Percentiles rank a stretch among this genome's conserved stretches.
phyloP scores from a whole-genome alignment of 129 eudicot genomes.

The Flaveria robusta region DNA sequence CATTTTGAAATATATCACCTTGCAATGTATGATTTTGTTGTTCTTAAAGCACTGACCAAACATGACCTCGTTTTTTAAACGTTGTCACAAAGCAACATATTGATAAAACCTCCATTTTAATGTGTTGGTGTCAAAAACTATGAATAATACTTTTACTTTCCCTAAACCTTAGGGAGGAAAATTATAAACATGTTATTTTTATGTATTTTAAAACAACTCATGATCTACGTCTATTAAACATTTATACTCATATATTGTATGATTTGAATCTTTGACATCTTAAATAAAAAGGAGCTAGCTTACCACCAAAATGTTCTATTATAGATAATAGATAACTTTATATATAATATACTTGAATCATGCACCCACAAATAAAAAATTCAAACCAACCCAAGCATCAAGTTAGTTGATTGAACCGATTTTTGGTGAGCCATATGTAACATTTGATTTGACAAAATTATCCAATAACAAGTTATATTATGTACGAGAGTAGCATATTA shows the following conservation, averaged over 20 bases:
- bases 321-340: too few species aligned
- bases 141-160: constrained; percentile 6
- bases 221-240: too few species aligned
- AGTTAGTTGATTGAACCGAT: constrained; percentile 16
- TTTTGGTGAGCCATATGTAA: constrained; percentile 29
- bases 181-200: constrained; percentile 1
- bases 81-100: not conserved
- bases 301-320: too few species aligned
- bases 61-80: not conserved
- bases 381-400: constrained; percentile 23
- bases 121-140: constrained; percentile 5
- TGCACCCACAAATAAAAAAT: constrained; percentile 20
- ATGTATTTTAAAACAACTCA: too few species aligned
- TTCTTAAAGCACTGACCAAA: not conserved
- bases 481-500: not conserved
- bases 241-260: too few species aligned
- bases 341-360: not conserved
- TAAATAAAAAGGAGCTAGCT: too few species aligned
- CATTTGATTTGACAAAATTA: constrained; percentile 12
- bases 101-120: not conserved
- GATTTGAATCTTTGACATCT: too few species aligned
- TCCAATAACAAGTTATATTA: constrained; percentile 19
- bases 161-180: not conserved
- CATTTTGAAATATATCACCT: not conserved
- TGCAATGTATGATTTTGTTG: not conserved